A percentile compares a stretch with the other conserved stretches of the same genome.
Evolutionary conservation across 305 asterid species (phyloP).

Genomic region (Lippia alba): DNA sequence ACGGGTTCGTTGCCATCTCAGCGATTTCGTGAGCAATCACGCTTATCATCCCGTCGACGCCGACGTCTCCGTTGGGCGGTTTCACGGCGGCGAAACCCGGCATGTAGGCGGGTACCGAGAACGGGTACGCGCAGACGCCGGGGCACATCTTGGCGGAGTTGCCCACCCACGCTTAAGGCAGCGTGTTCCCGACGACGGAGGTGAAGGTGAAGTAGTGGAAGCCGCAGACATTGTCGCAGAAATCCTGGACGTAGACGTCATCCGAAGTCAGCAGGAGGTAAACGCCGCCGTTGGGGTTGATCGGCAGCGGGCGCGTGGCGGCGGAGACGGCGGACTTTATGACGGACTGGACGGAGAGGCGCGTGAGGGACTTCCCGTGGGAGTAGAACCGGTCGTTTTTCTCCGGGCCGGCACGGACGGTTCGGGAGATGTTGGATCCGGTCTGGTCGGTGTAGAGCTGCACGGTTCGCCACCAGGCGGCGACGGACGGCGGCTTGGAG

Average conservation of each 20-base stretch:
- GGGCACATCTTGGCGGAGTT: constrained; percentile 75
- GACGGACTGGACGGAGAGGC: constrained; percentile 68
- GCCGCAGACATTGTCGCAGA: constrained; percentile 73
- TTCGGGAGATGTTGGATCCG: constrained; percentile 64
- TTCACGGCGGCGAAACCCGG: constrained; percentile 51
- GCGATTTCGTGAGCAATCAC: constrained; percentile 79
- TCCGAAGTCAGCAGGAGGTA: constrained; percentile 72
- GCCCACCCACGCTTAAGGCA: constrained; percentile 81
- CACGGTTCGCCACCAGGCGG: constrained; percentile 87
- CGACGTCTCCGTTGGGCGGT: constrained; percentile 66
- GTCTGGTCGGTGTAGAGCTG: constrained; percentile 75
- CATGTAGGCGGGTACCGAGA: constrained; percentile 66
- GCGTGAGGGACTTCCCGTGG: constrained; percentile 64
- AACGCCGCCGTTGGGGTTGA: constrained; percentile 66
- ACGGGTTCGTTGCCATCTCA: constrained; percentile 70
- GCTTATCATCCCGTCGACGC: constrained; percentile 76
- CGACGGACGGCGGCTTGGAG: constrained; percentile 58
- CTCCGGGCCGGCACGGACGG: constrained; percentile 62
- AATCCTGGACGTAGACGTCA: constrained; percentile 72
- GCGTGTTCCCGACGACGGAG: constrained; percentile 68
- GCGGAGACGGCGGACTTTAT: constrained; percentile 68
- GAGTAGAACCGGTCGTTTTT: constrained; percentile 71
- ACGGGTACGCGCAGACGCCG: constrained; percentile 73
- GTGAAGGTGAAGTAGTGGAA: constrained; percentile 85
- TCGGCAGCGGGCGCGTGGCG: constrained; percentile 61